Evolutionary conservation across 2,329 filamentous ascomycete genomes (phyloP), one percentile per base, ranked within the genome.

Genomic region (Pseudocercospora pini-densiflorae): DNA sequence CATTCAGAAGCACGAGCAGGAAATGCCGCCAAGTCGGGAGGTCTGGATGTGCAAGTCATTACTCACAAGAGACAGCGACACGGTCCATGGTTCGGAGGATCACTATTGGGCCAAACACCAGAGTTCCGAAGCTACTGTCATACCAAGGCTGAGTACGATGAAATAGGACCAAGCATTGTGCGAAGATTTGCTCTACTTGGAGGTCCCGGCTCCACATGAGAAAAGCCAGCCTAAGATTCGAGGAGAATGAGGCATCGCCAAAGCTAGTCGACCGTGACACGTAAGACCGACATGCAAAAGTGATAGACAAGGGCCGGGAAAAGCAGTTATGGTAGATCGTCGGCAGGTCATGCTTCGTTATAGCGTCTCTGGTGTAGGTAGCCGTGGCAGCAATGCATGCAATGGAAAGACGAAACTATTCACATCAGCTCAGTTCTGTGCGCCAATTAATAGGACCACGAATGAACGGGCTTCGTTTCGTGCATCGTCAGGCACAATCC

Each of bases 91-190:
- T 99, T 99, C 78, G 95, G 95, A 80, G 95, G 95, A 74, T 97
- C 93, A 82, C 85, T 99, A 81, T 85, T 99, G 68, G 96, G 94
- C 63, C 94, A 98, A 84, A 99, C 95, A 6, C 94, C 96, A 4
- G 96, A 99, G 81, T 99, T 99, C 86, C 89, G 93, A 79, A 97
- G 93, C 77, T 99, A 98, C 83, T 99, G 95, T 84, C 96, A 99
- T 82, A 99, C 82, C 19, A 85, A 84, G 78, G 74, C 78, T 59
- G 81, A 94, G 85, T 97, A 97, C 79, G 92, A 97, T 81, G 94
- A 97, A 84, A 94, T 97, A 78, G 94, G 95, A 19, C 94, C 94
- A 16, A 94, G 93, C 79, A 97, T 97, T 80, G 94, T 97, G 67
- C 88, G 94, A 81, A 90, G 94, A 82, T 98, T 98, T 80, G 94